Evolutionary conservation across 2,329 filamentous ascomycete species (phyloP), one percentile per base, ranked within the genome.

Genomic region (Fusarium nanum): DNA sequence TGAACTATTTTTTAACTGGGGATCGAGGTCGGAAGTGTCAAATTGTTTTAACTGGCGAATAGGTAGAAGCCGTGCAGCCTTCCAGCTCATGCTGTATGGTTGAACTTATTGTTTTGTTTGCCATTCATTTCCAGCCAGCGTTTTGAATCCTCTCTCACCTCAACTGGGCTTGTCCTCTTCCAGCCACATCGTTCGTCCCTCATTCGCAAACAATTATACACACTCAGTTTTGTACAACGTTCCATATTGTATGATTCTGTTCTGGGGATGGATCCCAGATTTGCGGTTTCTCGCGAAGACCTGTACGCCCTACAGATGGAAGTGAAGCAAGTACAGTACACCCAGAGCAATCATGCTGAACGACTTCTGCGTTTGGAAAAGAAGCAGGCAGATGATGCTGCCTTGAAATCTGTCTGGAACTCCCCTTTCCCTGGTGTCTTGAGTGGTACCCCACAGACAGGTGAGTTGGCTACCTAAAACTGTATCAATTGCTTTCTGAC

Each of bases 371-470:
- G 88, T 67, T 79, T 92, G 54, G 89, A 92, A 78, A 89, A 89
- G 75, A 88, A 89, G 48, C 88, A 91, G 76, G 88, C 89, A 34
- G 89, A 91, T 71, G 88, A 91, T 80, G 87, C 88, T 52, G 86
- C 88, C 32, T 81, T 91, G 64, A 97, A 95, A 81, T 97, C 92
- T 66, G 92, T 97, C 60, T 99, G 96, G 96, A 91, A 92, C 70
- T 97, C 94, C 59, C 94, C 94, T 18, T 98, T 98, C 78, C 94
- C 95, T n/a, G 91, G 91, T 70, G 89, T 94, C 41, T 80, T 97
- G 61, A 90, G 91, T 73, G 92, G 93, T 57, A 94, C 93, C 47
- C 92, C 94, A 56, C 92, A 97, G 78, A 92, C 97, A 83, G 93
- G 95, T 97, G 82, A 80, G 88, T 77, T 61, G 5, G 32, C 30